A percentile compares a stretch with the other conserved stretches of the same genome.
Conservation (phyloP, 192 early-diverging fungal genomes). For the Linnemannia hyalina region DNA sequence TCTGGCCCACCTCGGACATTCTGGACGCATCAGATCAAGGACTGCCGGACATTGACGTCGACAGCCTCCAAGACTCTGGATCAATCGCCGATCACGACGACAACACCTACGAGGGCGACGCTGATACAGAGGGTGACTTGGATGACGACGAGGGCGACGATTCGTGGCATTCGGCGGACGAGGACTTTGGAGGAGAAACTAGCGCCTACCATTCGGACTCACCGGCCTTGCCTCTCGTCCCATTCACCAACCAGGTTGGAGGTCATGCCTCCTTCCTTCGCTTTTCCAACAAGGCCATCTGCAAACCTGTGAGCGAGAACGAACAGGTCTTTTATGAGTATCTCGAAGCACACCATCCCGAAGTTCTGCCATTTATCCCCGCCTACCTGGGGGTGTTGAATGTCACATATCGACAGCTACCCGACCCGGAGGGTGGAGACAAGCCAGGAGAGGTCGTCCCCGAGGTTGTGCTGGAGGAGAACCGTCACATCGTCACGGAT, state of each 20-base stretch:
- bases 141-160: conserved; percentile 34
- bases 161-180: conserved; percentile 50
- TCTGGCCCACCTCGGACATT: conserved; percentile 25
- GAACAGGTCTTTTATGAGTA: conserved; percentile 94
- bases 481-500: conserved; percentile 86
- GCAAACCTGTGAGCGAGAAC: conserved; percentile 89
- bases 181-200: conserved; percentile 51
- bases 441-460: conserved; percentile 65
- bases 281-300: conserved; percentile 96
- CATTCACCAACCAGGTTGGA: conserved; percentile 93
- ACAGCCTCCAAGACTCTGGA: not conserved
- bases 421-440: conserved; percentile 56
- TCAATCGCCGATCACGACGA: conserved; percentile 5
- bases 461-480: conserved; percentile 91
- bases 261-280: conserved; percentile 96
- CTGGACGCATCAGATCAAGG: not conserved
- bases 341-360: conserved; percentile 74
- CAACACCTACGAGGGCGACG: conserved; percentile 1
- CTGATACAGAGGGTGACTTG: not conserved
- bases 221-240: conserved; percentile 76
- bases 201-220: conserved; percentile 61
- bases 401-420: conserved; percentile 80
- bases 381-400: conserved; percentile 95
- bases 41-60: not conserved
- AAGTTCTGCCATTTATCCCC: conserved; percentile 90